phyloP scores from a whole-genome alignment of 2,329 filamentous ascomycete species.

The Cladorrhinum sp. region DNA sequence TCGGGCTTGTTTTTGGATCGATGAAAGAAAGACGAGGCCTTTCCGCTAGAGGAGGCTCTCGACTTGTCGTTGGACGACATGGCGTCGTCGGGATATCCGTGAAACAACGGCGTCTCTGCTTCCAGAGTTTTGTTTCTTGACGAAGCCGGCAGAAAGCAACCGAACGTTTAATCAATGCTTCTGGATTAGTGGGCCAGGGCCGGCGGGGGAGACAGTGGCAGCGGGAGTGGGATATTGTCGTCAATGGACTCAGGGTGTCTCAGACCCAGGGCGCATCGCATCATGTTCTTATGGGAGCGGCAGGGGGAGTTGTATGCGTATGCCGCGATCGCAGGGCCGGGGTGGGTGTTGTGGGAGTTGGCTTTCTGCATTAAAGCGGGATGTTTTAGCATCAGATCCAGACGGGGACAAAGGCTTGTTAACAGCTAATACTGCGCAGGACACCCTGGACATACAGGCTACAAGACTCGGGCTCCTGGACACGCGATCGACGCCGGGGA shows the following conservation, averaged over 20 bases:
- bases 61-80: slow-evolving; percentile 72
- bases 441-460: slow-evolving; percentile 18
- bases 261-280: slow-evolving; percentile 40
- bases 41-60: slow-evolving; percentile 69
- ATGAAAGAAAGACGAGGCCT: slow-evolving; percentile 72
- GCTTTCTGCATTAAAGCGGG: slow-evolving; percentile 28
- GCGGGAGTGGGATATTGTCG: slow-evolving; percentile 30
- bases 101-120: slow-evolving; percentile 25
- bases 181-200: slow-evolving; percentile 6
- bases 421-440: slow-evolving; percentile 8
- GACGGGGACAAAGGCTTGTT: slow-evolving; percentile 12
- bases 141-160: slow-evolving; percentile 14
- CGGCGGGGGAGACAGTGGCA: slow-evolving; percentile 10
- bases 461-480: slow-evolving; percentile 10
- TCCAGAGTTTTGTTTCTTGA: slow-evolving; percentile 22
- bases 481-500: slow-evolving; percentile 13
- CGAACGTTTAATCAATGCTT: slow-evolving; percentile 25
- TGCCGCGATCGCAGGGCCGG: slow-evolving; percentile 19
- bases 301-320: slow-evolving; percentile 11
- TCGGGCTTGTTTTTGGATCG: slow-evolving; percentile 77
- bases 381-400: slow-evolving; percentile 28
- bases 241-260: slow-evolving; percentile 41
- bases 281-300: slow-evolving; percentile 35
- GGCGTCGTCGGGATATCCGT: slow-evolving; percentile 25
- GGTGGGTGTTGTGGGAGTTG: slow-evolving; percentile 3